Percentiles rank a stretch among this genome's conserved stretches.
Conservation (phyloP, 2,329 filamentous ascomycete species). For the Pseudopyricularia javanii region DNA sequence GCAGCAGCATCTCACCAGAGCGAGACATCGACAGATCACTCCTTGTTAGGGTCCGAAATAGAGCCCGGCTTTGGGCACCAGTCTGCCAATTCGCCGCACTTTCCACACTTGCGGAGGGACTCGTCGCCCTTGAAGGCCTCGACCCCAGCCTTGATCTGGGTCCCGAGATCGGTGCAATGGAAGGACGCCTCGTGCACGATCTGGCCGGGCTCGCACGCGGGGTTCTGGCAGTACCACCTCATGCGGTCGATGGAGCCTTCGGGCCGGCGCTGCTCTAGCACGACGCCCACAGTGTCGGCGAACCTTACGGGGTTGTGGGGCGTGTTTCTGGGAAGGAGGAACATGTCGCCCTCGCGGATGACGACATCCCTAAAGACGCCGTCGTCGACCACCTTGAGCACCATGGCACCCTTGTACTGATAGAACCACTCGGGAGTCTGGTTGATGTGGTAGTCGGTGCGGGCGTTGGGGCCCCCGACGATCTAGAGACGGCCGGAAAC, state of each 20-base stretch:
- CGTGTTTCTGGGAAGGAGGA: conserved; percentile 84
- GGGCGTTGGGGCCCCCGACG: conserved; percentile 88
- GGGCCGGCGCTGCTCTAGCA: conserved; percentile 74
- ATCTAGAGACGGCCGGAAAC: conserved; percentile 9
- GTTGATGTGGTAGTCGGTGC: conserved; percentile 98
- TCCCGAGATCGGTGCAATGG: conserved; percentile 80
- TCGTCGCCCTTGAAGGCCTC: conserved; percentile 61
- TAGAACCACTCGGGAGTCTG: conserved; percentile 96
- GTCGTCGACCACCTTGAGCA: conserved; percentile 78
- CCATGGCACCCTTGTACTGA: conserved; percentile 86
- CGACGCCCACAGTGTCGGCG: conserved; percentile 79
- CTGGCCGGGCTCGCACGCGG: conserved; percentile 35
- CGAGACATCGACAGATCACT: conserved; percentile 9
- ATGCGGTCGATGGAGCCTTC: conserved; percentile 59
- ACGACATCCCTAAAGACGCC: conserved; percentile 67
- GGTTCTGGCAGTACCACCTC: conserved; percentile 61
- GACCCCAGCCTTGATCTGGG: conserved; percentile 87
- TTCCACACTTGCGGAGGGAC: conserved; percentile 59
- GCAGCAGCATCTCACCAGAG: not conserved
- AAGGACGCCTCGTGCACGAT: conserved; percentile 81
- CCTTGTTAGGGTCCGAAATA: conserved; percentile 46
- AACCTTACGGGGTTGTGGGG: conserved; percentile 92
- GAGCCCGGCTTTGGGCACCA: conserved; percentile 49
- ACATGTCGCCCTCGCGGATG: conserved; percentile 89
- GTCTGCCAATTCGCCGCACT: conserved; percentile 53